These are phyloP conservation scores for Phaeosphaeria sp. DNA, from an alignment of 2,329 filamentous ascomycete genomes.

Conservation along the genomic window DNA sequence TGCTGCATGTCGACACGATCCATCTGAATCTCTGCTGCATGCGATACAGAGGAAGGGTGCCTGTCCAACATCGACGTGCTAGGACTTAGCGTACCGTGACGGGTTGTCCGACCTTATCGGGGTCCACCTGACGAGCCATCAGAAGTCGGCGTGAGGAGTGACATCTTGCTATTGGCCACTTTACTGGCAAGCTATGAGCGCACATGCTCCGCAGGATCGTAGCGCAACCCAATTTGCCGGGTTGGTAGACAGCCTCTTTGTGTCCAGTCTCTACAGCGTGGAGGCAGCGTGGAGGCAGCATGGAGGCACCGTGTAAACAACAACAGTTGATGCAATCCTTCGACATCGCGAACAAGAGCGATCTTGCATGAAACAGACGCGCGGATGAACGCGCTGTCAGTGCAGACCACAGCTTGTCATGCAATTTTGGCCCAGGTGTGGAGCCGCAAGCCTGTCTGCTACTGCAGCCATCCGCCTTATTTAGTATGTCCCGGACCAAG, in stretches of 20 bases:
- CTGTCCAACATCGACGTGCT: conserved; percentile 12
- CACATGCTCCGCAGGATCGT: conserved; percentile 4
- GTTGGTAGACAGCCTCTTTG: background rate
- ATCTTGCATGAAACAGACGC: conserved; percentile 5
- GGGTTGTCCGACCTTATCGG: conserved; percentile 21
- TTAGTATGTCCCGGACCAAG: conserved; percentile 19
- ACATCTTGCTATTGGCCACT: background rate
- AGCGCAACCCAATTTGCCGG: conserved; percentile 9
- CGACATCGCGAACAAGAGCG: background rate
- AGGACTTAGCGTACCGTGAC: conserved; percentile 22
- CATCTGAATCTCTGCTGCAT: conserved; percentile 41
- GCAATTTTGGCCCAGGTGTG: conserved; percentile 21
- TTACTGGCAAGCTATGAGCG: background rate
- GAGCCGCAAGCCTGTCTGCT: conserved; percentile 24
- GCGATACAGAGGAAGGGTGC: conserved; percentile 24
- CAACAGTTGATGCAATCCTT: conserved; percentile 4
- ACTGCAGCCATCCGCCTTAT: conserved; percentile 33
- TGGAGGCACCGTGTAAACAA: conserved; percentile 7
- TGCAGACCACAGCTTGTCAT: conserved; percentile 15
- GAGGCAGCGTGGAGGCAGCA: no score
- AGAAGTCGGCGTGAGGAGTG: conserved; percentile 1
- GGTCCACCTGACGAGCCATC: conserved; percentile 2
- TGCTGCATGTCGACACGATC: conserved; percentile 32
- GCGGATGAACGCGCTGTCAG: background rate
- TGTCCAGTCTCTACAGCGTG: conserved; percentile 1